Percentiles rank a stretch among this genome's conserved stretches.
These are phyloP conservation scores for Verruconis gallopava DNA, from an alignment of 2,329 filamentous ascomycete genomes.

Conservation along the genomic window DNA sequence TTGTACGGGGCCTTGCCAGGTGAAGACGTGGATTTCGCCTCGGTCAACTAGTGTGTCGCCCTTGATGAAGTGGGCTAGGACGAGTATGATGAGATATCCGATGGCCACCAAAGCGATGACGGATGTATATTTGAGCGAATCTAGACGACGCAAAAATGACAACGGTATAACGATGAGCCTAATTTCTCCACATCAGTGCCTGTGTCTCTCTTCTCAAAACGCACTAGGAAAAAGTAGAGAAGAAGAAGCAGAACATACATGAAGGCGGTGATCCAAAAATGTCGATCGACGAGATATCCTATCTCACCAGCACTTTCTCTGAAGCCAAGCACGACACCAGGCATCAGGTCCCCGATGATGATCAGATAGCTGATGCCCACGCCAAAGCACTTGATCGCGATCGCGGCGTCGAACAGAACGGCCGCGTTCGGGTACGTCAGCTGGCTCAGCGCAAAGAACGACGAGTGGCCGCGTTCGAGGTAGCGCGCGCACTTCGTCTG, in stretches of 20 bases:
- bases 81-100: constrained; percentile 81
- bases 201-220: not conserved
- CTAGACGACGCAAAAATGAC: constrained; percentile 78
- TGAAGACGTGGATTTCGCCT: constrained; percentile 60
- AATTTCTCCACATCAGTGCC: constrained; percentile 2
- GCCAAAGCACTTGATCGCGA: constrained; percentile 95
- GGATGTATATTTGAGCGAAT: constrained; percentile 96
- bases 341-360: constrained; percentile 97
- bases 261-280: constrained; percentile 97
- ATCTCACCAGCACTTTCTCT: constrained; percentile 47
- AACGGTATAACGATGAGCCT: constrained; percentile 87
- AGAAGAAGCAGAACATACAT: constrained; percentile 45
- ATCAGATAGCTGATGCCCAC: constrained; percentile 96
- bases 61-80: constrained; percentile 78
- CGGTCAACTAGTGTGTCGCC: constrained; percentile 64
- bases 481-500: constrained; percentile 89
- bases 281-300: constrained; percentile 70
- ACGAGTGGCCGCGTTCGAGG: constrained; percentile 73
- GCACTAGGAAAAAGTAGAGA: not conserved
- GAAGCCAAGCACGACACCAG: constrained; percentile 78
- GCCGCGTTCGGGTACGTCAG: constrained; percentile 94
- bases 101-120: constrained; percentile 85
- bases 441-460: constrained; percentile 94
- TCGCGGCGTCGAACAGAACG: constrained; percentile 88
- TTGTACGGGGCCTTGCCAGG: constrained; percentile 66